phyloP scores from a whole-genome alignment of 1,139 yeast genomes.

The Debaryomycetaceae sp. region DNA sequence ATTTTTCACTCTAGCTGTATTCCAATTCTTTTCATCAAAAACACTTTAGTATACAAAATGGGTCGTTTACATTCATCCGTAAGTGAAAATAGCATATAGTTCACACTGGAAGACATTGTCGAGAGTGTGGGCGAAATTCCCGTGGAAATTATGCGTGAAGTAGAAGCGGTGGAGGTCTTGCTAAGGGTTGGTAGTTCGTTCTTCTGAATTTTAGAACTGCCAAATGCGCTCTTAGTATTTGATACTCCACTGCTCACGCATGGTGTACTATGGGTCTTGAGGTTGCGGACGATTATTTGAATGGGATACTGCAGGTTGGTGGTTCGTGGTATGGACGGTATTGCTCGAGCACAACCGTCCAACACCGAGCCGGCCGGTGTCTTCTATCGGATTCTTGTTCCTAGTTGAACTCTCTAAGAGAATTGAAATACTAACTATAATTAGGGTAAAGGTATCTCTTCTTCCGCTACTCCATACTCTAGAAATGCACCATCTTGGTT shows the following conservation, averaged over 20 bases:
- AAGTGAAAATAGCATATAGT: slow-evolving; percentile 36
- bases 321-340: neutral
- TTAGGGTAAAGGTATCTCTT: slow-evolving; percentile 98
- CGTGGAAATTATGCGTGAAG: slow-evolving; percentile 8
- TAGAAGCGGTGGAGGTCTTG: slow-evolving; percentile 23
- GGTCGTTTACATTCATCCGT: slow-evolving; percentile 82
- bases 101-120: neutral
- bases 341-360: neutral
- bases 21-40: slow-evolving; percentile 28
- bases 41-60: slow-evolving; percentile 41
- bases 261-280: slow-evolving; percentile 6
- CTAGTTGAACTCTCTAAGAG: slow-evolving; percentile 6
- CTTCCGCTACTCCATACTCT: slow-evolving; percentile 99
- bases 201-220: slow-evolving; percentile 8
- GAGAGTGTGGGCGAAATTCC: slow-evolving; percentile 3
- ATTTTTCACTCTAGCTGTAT: slow-evolving; percentile 11
- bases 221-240: slow-evolving; percentile 28
- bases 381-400: slow-evolving; percentile 4
- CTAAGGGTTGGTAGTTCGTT: slow-evolving; percentile 29
- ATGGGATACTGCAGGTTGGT: neutral
- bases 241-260: slow-evolving; percentile 18
- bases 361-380: slow-evolving; percentile 16
- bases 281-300: neutral
- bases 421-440: slow-evolving; percentile 29
- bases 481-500: slow-evolving; percentile 99